These are phyloP conservation scores for Suillus plorans DNA, from an alignment of 768 basidiomycete genomes.

Conservation along the genomic window DNA sequence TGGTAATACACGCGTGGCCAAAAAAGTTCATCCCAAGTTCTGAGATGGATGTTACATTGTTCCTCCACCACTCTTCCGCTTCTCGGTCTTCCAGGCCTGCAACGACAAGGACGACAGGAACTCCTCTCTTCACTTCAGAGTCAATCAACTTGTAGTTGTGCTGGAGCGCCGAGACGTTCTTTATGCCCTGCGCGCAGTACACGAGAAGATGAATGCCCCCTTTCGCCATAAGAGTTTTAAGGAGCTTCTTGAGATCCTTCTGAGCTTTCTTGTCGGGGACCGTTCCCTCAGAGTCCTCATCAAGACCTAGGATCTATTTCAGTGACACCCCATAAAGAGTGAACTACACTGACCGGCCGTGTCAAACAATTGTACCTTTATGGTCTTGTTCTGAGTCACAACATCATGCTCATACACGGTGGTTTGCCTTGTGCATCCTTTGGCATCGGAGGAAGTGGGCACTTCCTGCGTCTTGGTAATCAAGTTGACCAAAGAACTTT, in stretches of 20 bases:
- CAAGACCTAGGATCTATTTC: slow-evolving; percentile 20
- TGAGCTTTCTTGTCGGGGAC: slow-evolving; percentile 24
- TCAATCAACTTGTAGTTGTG: slow-evolving; percentile 26
- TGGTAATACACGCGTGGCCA: slow-evolving; percentile 38
- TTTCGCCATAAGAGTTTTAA: slow-evolving; percentile 25
- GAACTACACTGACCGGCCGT: slow-evolving; percentile 15
- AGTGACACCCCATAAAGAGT: not conserved
- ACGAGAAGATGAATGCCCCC: slow-evolving; percentile 31
- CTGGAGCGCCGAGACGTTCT: slow-evolving; percentile 10
- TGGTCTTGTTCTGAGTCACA: not conserved
- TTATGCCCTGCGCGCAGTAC: slow-evolving; percentile 32
- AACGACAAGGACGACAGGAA: slow-evolving; percentile 32
- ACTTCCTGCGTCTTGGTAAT: slow-evolving; percentile 31
- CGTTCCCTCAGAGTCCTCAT: slow-evolving; percentile 28
- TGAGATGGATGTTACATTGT: slow-evolving; percentile 32
- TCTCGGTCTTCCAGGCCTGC: slow-evolving; percentile 35
- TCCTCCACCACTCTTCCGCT: slow-evolving; percentile 37
- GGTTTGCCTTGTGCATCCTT: slow-evolving; percentile 12
- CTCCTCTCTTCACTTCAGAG: slow-evolving; percentile 26
- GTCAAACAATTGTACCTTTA: slow-evolving; percentile 27
- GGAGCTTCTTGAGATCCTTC: slow-evolving; percentile 27
- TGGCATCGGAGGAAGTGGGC: slow-evolving; percentile 19
- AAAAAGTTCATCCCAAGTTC: slow-evolving; percentile 35
- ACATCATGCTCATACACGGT: not conserved
- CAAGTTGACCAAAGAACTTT: slow-evolving; percentile 31